Evolutionary conservation across 495 filamentous ascomycete genomes (phyloP), one percentile per base, ranked within the genome.

Genomic region (Glarea lozoyensis): DNA sequence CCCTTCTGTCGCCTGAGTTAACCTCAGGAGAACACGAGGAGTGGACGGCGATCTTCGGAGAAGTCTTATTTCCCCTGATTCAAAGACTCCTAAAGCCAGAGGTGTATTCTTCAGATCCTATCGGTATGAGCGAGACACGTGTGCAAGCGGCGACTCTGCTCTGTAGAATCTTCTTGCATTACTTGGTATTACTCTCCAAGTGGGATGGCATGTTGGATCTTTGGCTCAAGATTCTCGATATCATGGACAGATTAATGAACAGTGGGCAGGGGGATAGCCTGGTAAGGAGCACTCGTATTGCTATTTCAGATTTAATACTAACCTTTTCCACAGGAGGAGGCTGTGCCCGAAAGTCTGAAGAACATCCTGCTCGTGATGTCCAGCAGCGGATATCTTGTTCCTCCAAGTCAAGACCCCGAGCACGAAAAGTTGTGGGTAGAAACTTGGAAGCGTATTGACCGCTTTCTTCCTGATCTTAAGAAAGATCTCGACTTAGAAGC

Each of bases 321-420:
- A 60, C 17, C 9, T 27, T 13, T 13, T 38, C 16, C 53, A 42
- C 50, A 90, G 82, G 87, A 94, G 62, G 90, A 97, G 68, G 89
- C 92, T 21, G 86, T 99, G 2, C 86, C 88, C 3, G 93, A 99
- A 59, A 88, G 83, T 52, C 65, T 99, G 47, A 99, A 97, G 64
- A 99, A 99, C 48, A 87, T 97, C 40, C 69, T 99, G 11, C 72
- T 97, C 11, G 90, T 99, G 51, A 97, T 99, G 92, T 78, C 86
- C 2, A 88, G 78, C 57, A 87, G 81, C 29, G 89, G 86, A 21
- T 89, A 86, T 51, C 75, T 99, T 5, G 79, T 86, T 0, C 74
- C 84, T 9, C 82, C 87, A 4, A 77, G 77, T 48, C 62, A 73
- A 55, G 70, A 78, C 27, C 66, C 70, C 7, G 62, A 64, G 18